These are phyloP conservation scores for Lasiosphaeria ovina DNA, from an alignment of 495 filamentous ascomycete species.

Conservation along the genomic window DNA sequence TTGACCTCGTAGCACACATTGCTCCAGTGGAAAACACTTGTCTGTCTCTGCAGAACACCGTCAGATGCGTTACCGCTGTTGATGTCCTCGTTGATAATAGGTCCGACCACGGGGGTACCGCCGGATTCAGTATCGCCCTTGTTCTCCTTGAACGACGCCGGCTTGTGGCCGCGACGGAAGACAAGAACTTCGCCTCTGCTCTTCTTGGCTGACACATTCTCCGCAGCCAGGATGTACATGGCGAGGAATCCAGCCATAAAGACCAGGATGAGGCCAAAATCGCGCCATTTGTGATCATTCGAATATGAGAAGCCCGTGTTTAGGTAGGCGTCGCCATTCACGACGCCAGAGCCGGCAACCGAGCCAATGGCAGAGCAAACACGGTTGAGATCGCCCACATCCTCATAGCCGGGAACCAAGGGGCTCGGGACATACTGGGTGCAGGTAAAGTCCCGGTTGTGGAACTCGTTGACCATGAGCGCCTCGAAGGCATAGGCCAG, in stretches of 20 bases:
- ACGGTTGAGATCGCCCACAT: conserved; percentile 38
- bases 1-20: conserved; percentile 87
- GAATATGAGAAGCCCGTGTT: conserved; percentile 59
- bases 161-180: conserved; percentile 74
- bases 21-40: conserved; percentile 80
- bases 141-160: conserved; percentile 54
- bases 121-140: conserved; percentile 55
- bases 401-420: conserved; percentile 42
- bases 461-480: conserved; percentile 89
- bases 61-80: conserved; percentile 46
- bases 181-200: conserved; percentile 88
- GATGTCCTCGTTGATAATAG: conserved; percentile 39
- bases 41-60: conserved; percentile 53
- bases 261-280: conserved; percentile 74
- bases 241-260: conserved; percentile 68
- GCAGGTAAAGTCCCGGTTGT: conserved; percentile 62
- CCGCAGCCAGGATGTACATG: conserved; percentile 68
- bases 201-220: conserved; percentile 71
- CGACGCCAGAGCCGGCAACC: conserved; percentile 49
- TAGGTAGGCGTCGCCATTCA: conserved; percentile 70
- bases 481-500: conserved; percentile 85
- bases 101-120: conserved; percentile 40
- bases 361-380: conserved; percentile 66
- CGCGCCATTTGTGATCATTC: conserved; percentile 67
- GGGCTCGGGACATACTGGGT: conserved; percentile 58